A percentile compares a stretch with the other conserved stretches of the same genome.
Evolutionary conservation across 371 early-diverging fungal species (phyloP).

Genomic region (Dinochytrium kinnereticum): DNA sequence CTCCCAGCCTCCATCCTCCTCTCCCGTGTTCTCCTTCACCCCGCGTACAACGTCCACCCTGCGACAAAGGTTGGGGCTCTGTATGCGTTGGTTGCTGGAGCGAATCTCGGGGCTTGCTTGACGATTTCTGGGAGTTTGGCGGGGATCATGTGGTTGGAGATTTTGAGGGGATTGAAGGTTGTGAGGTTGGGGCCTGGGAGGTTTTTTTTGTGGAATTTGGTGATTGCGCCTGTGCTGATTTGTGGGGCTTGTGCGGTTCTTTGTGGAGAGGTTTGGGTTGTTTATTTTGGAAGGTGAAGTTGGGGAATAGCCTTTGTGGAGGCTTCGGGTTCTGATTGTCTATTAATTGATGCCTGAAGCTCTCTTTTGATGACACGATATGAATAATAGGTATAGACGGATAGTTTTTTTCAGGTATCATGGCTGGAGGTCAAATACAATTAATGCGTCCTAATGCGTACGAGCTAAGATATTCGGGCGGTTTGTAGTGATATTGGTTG

Average conservation of each 20-base stretch:
- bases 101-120: slow-evolving; percentile 81
- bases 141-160: slow-evolving; percentile 76
- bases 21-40: slow-evolving; percentile 54
- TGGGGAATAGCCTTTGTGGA: no score
- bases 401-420: no score
- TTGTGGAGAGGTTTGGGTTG: not conserved
- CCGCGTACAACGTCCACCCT: slow-evolving; percentile 50
- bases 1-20: slow-evolving; percentile 85
- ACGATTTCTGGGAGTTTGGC: slow-evolving; percentile 77
- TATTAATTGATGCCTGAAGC: no score
- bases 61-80: slow-evolving; percentile 61
- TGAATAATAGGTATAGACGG: no score
- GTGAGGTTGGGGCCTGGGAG: slow-evolving; percentile 58
- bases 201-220: slow-evolving; percentile 46
- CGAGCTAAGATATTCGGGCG: no score
- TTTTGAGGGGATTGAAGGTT: slow-evolving; percentile 63
- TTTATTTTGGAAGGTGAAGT: slow-evolving; percentile 3
- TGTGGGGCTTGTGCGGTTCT: not conserved
- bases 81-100: slow-evolving; percentile 75
- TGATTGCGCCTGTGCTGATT: not conserved
- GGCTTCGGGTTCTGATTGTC: no score
- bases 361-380: no score
- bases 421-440: no score
- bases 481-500: no score
- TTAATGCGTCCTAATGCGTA: no score